These are phyloP conservation scores for Candida chauliodis DNA, from an alignment of 805 yeast genomes.

Conservation along the genomic window DNA sequence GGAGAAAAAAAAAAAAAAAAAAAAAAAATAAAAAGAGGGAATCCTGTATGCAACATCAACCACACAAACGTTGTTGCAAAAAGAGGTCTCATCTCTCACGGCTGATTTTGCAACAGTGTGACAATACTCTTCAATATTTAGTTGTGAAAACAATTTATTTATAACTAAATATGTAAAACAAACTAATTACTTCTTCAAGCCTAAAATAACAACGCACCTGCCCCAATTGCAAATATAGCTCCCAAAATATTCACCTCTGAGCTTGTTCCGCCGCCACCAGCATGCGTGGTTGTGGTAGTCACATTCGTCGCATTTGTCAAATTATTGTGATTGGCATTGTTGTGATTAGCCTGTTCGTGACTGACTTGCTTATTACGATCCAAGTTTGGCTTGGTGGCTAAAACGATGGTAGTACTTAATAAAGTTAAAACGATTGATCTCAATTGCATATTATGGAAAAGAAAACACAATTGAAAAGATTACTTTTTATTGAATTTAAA, in stretches of 20 bases:
- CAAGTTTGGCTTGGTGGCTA: background rate
- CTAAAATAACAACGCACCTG: slow-evolving; percentile 3
- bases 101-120: too few species aligned
- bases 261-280: background rate
- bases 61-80: background rate
- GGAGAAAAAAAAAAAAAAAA: slow-evolving; percentile 1
- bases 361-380: background rate
- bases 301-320: slow-evolving; percentile 4
- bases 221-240: slow-evolving; percentile 3
- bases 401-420: slow-evolving; percentile 1
- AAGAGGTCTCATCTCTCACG: too few species aligned
- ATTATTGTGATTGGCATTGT: background rate
- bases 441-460: slow-evolving; percentile 3
- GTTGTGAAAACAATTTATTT: too few species aligned
- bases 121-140: too few species aligned
- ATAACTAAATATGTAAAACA: too few species aligned
- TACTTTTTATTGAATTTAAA: background rate
- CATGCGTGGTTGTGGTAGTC: slow-evolving; percentile 5
- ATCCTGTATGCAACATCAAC: background rate
- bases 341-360: background rate
- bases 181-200: background rate
- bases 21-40: too few species aligned
- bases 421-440: slow-evolving; percentile 4
- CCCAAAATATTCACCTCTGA: slow-evolving; percentile 1
- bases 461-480: background rate